Evolutionary conservation across 768 basidiomycete species (phyloP).

Genomic region (Dacryopinax spathularia): DNA sequence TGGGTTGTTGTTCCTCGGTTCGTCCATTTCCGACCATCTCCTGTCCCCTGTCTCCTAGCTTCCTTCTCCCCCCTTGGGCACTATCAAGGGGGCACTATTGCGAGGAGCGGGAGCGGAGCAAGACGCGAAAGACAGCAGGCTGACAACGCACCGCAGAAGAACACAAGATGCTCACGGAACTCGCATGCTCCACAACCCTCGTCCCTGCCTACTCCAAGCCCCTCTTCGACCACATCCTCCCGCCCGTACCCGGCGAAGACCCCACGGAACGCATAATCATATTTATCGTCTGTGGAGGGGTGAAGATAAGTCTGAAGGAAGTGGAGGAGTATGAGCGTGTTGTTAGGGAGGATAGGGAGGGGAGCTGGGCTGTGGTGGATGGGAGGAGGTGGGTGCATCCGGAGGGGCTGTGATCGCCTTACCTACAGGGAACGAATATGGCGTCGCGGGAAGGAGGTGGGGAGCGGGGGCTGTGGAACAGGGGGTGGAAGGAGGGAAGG

Average conservation of each 20-base stretch:
- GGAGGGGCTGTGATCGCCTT: neutral
- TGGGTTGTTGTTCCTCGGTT: conserved; percentile 44
- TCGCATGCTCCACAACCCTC: conserved; percentile 59
- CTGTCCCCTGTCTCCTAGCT: too few species aligned
- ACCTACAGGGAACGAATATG: too few species aligned
- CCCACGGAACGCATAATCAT: conserved; percentile 28
- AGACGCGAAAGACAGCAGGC: too few species aligned
- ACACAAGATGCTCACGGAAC: conserved; percentile 59
- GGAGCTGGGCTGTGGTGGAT: neutral
- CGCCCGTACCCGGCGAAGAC: conserved; percentile 20
- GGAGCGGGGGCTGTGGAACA: too few species aligned
- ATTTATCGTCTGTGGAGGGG: conserved; percentile 58
- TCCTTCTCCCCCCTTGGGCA: too few species aligned
- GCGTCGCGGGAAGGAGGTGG: too few species aligned
- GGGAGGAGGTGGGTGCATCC: neutral
- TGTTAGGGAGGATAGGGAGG: neutral
- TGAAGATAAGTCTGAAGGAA: conserved; percentile 47
- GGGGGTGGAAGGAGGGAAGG: too few species aligned
- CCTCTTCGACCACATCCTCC: conserved; percentile 41
- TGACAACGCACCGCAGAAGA: conserved; percentile 41
- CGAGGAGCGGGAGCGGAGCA: too few species aligned
- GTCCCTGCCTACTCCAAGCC: conserved; percentile 46
- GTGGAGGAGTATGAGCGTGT: conserved; percentile 31
- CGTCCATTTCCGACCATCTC: conserved; percentile 12
- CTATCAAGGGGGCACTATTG: too few species aligned